Percentiles rank a stretch among this genome's conserved stretches.
Conservation (phyloP, 345 rosid species). For the Luvunga scandens region DNA sequence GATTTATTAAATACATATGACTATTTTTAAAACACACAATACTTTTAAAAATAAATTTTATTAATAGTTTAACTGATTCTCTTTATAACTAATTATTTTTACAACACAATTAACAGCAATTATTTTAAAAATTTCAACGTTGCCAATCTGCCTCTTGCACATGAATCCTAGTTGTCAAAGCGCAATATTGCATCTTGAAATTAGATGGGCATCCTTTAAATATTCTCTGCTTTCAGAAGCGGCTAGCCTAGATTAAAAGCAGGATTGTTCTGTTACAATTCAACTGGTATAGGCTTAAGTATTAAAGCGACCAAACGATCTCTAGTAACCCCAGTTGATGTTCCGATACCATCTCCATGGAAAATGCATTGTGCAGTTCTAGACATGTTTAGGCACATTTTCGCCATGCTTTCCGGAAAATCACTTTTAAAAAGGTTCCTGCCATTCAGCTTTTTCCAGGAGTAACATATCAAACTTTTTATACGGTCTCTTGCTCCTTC, state of each 20-base stretch:
- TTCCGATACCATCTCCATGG: conserved; percentile 21
- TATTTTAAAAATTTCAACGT: no score
- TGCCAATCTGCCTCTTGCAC: no score
- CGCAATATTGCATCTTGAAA: no score
- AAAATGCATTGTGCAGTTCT: conserved; percentile 13
- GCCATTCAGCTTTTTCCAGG: conserved; percentile 15
- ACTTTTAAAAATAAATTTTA: no score
- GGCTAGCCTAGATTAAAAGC: no score
- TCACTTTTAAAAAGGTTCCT: neutral
- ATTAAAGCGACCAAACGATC: conserved; percentile 3
- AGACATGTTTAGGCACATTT: conserved; percentile 12
- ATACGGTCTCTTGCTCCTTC: conserved; percentile 18
- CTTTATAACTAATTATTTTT: no score
- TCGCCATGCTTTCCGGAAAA: neutral
- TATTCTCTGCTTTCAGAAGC: no score
- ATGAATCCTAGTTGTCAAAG: no score
- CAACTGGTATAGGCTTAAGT: neutral
- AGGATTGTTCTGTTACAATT: no score
- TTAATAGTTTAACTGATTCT: accelerated
- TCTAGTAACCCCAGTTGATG: neutral
- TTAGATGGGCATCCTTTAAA: no score
- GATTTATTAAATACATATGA: no score
- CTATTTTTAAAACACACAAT: accelerated
- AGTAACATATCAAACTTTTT: neutral
- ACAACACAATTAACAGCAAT: no score